Evolutionary conservation across 129 eudicot genomes (phyloP).

Genomic region (Pittosporum tobira): DNA sequence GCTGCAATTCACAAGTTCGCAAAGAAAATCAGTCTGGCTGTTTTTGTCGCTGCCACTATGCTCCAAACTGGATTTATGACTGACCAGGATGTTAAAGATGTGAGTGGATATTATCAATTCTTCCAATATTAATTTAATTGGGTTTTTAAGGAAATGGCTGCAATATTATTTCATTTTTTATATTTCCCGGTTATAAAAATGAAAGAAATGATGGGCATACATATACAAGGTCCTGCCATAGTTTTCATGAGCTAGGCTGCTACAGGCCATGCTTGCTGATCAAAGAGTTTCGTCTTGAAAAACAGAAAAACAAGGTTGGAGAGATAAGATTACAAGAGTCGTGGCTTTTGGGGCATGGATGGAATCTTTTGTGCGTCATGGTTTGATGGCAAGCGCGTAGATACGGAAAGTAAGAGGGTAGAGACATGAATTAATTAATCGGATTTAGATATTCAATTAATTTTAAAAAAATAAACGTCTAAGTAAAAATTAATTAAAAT

Average conservation of each 20-base stretch:
- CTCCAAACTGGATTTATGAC: slow-evolving; percentile 47
- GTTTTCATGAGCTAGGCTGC: too few species aligned
- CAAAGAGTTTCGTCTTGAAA: not conserved
- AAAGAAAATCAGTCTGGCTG: slow-evolving; percentile 43
- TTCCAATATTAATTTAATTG: too few species aligned
- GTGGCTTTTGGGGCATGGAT: too few species aligned
- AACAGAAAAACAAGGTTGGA: not conserved
- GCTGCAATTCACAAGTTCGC: slow-evolving; percentile 46
- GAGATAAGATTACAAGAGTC: not conserved
- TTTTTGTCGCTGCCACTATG: slow-evolving; percentile 77
- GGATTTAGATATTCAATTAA: too few species aligned
- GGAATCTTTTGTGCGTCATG: not conserved
- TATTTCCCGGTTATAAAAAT: not conserved
- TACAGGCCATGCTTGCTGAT: not conserved
- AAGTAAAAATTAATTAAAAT: too few species aligned
- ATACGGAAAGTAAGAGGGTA: too few species aligned
- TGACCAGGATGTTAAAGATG: slow-evolving; percentile 48
- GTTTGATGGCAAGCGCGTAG: not conserved
- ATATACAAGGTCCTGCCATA: too few species aligned
- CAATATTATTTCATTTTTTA: not conserved
- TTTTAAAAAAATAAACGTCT: too few species aligned
- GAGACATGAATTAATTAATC: too few species aligned
- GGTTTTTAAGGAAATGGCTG: too few species aligned
- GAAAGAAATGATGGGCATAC: not conserved
- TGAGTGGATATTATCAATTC: too few species aligned